Base-by-base conservation (phyloP, 2,329 filamentous ascomycete species). In the Fusarium foetens region DNA sequence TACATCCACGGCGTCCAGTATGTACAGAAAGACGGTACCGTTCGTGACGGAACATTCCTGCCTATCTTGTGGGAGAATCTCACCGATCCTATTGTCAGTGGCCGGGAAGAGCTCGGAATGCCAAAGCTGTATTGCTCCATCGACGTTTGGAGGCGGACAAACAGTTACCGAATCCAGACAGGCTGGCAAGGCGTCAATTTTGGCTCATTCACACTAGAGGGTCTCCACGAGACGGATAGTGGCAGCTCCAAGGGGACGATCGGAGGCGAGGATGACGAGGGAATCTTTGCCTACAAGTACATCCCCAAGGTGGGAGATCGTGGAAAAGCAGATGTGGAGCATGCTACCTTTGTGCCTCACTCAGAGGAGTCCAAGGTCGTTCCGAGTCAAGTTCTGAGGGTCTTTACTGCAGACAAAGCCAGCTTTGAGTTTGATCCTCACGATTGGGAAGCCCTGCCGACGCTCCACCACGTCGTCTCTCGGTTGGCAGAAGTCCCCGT, bases 1-100 rank as follows among this genome's bases (percentile, higher is more conserved):
- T 91, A 89, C 72, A 85, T 92, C 35, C 90, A 92, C 73, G 89
- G 88, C 3, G 86, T 91, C 2, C 78, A 89, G 70, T 90, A 90
- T 71, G 83, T 79, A 2, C 86, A 85, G 66, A 79, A 82, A 79
- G 86, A 79, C 7, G 87, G 88, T 2, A 79, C 80, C 0, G 78
- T 82, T 0, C 75, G 88, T 6, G 63, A 64, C 0, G 61, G 64
- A 1, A 67, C 64, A 6, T 65, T 64, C 21, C 4, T 67, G 13
- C 64, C 64, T 13, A 41, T 67, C 4, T 5, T 67, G 1, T 65
- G 58, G 21, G 64, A 67, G 6, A 64, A 23, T 2, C 79, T 88
- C 5, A 81, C 88, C 0, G 90, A 92, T 71, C 87, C 89, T 0
- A 90, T 92, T 51, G 78, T 90, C 3, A 87, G 85, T 21, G 88